Conservation (phyloP, 2,329 filamentous ascomycete species). For the Fusarium decemcellulare region DNA sequence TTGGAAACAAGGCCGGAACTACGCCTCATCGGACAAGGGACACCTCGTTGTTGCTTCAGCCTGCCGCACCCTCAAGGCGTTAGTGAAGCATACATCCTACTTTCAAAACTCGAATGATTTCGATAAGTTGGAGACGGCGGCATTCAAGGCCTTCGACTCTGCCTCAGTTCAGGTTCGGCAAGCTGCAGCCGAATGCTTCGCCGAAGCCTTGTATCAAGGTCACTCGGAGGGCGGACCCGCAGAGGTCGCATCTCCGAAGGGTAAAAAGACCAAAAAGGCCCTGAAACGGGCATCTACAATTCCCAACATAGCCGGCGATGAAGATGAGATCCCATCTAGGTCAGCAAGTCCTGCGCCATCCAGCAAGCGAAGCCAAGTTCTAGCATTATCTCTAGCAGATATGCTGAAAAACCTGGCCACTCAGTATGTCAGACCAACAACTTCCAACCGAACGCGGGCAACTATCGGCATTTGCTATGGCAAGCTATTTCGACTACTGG, state of each 20-base stretch:
- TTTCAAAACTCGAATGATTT: constrained; percentile 94
- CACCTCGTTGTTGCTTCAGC: constrained; percentile 83
- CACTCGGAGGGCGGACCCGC: constrained; percentile 67
- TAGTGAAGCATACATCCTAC: constrained; percentile 81
- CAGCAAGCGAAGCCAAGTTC: constrained; percentile 78
- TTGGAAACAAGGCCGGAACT: constrained; percentile 90
- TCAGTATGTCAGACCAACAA: constrained; percentile 85
- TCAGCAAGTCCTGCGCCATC: constrained; percentile 80
- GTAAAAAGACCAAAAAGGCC: constrained; percentile 78
- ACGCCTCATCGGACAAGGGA: constrained; percentile 85
- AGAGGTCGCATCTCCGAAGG: constrained; percentile 68
- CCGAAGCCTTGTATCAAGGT: constrained; percentile 85
- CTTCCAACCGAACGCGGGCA: constrained; percentile 84
- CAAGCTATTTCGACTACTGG: constrained; percentile 82
- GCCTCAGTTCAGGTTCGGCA: constrained; percentile 82
- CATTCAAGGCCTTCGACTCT: constrained; percentile 92
- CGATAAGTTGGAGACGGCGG: constrained; percentile 84
- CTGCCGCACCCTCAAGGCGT: constrained; percentile 82
- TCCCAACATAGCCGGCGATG: constrained; percentile 74
- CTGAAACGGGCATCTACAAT: constrained; percentile 72
- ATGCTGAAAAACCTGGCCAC: constrained; percentile 83
- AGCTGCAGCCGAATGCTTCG: constrained; percentile 88
- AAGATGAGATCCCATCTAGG: constrained; percentile 78
- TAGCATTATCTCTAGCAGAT: constrained; percentile 82
- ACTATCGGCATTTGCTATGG: constrained; percentile 91